phyloP scores from a whole-genome alignment of 176 grass and related monocot genomes.

The Typha latifolia region DNA sequence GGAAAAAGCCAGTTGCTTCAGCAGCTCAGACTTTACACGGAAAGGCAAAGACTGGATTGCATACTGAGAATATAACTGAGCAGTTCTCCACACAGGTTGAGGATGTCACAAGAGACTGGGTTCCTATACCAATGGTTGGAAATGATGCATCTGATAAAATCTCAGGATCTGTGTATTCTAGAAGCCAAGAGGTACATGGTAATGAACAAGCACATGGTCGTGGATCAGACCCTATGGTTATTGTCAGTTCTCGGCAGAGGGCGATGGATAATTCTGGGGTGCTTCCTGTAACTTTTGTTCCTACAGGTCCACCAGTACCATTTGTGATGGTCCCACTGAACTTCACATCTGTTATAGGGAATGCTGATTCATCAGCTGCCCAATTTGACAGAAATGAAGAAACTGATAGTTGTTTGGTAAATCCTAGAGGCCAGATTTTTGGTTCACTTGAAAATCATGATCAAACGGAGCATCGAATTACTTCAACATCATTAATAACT shows the following conservation, averaged over 20 bases:
- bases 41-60: slow-evolving; percentile 49
- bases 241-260: slow-evolving; percentile 59
- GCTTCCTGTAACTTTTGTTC: slow-evolving; percentile 41
- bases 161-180: slow-evolving; percentile 22
- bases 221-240: slow-evolving; percentile 45
- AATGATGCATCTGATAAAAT: slow-evolving; percentile 55
- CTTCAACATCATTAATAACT: slow-evolving; percentile 23
- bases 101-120: slow-evolving; percentile 24
- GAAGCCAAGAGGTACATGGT: slow-evolving; percentile 37
- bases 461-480: slow-evolving; percentile 30
- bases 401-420: slow-evolving; percentile 11
- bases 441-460: slow-evolving; percentile 33
- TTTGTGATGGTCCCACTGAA: slow-evolving; percentile 33
- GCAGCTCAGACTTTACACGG: slow-evolving; percentile 15
- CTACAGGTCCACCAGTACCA: slow-evolving; percentile 57
- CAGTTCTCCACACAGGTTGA: slow-evolving; percentile 40
- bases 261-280: slow-evolving; percentile 47
- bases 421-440: slow-evolving; percentile 34
- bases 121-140: slow-evolving; percentile 26
- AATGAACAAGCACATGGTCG: slow-evolving; percentile 35
- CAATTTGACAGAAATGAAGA: too few species aligned
- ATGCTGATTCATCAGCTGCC: slow-evolving; percentile 24
- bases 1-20: slow-evolving; percentile 39
- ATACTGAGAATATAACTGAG: slow-evolving; percentile 38
- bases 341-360: slow-evolving; percentile 21